These are phyloP conservation scores for Botrytis medusae DNA, from an alignment of 2,329 filamentous ascomycete species.

Conservation along the genomic window DNA sequence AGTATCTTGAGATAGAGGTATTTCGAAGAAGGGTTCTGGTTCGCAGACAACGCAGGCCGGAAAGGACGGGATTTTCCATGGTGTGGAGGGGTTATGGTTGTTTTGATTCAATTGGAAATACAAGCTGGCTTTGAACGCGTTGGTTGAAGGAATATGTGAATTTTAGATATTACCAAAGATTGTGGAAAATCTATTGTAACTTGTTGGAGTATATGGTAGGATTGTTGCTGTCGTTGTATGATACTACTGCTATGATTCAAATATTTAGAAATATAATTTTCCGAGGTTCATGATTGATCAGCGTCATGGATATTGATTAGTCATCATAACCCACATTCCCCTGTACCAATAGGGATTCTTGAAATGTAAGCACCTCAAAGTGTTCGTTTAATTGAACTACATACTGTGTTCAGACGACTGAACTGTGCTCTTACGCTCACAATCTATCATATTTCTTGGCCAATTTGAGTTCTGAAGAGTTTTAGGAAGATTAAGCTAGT, in stretches of 20 bases:
- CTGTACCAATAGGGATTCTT: background rate
- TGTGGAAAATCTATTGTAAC: background rate
- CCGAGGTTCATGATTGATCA: constrained; percentile 1
- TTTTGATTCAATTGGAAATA: background rate
- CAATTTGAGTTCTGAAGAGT: background rate
- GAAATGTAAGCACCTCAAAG: constrained; percentile 13
- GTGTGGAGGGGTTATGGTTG: background rate
- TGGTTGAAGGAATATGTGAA: background rate
- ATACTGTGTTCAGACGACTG: background rate
- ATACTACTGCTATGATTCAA: background rate
- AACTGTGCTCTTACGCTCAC: background rate
- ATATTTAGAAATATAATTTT: background rate
- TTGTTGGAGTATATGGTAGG: background rate
- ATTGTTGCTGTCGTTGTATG: background rate
- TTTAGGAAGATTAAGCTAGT: background rate
- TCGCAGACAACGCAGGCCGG: constrained; percentile 17
- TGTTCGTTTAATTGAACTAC: background rate
- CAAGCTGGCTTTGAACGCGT: background rate
- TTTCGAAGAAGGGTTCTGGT: background rate
- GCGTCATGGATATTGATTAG: background rate
- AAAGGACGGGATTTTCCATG: constrained; percentile 12
- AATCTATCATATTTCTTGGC: background rate
- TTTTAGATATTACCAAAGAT: too few species aligned
- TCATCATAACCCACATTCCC: background rate
- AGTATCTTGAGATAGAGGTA: background rate